phyloP scores from a whole-genome alignment of 163 green algal genomes.

The Coccomyxa subellipsoidea region DNA sequence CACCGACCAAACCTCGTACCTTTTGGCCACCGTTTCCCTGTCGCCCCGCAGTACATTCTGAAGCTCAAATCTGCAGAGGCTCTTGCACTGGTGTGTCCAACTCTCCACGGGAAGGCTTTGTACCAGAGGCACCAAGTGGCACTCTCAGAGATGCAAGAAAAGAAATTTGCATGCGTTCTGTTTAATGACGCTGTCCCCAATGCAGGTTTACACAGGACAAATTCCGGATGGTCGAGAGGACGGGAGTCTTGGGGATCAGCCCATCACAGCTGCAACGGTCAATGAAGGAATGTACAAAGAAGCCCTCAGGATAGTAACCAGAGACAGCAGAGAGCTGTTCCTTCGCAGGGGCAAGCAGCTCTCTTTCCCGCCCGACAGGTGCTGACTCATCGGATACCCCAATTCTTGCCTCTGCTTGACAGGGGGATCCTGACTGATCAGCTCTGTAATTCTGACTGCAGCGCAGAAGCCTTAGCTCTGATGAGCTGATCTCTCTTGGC shows the following conservation, averaged over 20 bases:
- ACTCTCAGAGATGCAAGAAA: too few relatives aligned
- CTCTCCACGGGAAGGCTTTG: neutral
- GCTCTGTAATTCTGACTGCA: too few relatives aligned
- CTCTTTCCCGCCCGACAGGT: neutral
- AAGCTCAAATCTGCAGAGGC: constrained; percentile 1
- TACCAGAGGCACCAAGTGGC: too few relatives aligned
- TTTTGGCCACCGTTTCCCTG: neutral
- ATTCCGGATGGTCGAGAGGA: too few relatives aligned
- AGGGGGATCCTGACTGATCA: too few relatives aligned
- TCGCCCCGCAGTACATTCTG: neutral
- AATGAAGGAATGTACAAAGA: neutral
- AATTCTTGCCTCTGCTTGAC: neutral
- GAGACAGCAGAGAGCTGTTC: neutral
- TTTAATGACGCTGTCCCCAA: neutral
- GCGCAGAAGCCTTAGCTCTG: neutral
- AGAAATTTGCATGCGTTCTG: neutral
- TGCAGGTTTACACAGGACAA: too few relatives aligned
- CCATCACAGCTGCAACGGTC: neutral
- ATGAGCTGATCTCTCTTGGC: neutral
- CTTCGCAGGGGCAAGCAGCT: neutral
- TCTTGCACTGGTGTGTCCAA: neutral
- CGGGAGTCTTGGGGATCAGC: too few relatives aligned
- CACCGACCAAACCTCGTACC: constrained; percentile 6
- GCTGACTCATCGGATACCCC: neutral
- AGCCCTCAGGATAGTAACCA: neutral